Evolutionary conservation across 2,329 filamentous ascomycete species (phyloP), one percentile per base, ranked within the genome.

Genomic region (Arachnopeziza araneosa): DNA sequence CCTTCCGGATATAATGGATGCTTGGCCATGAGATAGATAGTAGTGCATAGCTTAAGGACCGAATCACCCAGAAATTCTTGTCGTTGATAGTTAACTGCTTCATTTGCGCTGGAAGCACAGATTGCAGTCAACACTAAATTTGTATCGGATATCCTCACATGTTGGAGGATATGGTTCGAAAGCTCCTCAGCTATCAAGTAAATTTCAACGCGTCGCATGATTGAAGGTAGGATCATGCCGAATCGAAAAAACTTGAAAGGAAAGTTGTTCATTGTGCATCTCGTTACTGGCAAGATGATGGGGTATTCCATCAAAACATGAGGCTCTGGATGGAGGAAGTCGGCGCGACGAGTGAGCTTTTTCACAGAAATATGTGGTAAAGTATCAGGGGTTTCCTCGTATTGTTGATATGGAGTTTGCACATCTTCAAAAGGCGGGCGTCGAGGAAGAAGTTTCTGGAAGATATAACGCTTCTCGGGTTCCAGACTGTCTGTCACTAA

Each of bases 31-130:
- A 93, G 78, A 58, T 91, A 87, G 1, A 91, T 72, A 0, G 86
- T 84, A 0, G 88, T 80, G 53, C 83, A 84, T 59, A 88, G 83
- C 69, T 98, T 98, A 48, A 98, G 78, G 1, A 96, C 79, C 0
- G 85, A 86, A 68, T 98, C 93, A 0, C 95, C 95, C 0, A 97
- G 76, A 66, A 96, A 96, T 71, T 98, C 95, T 0, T 96, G 77
- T 2, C 89, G 80, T 68, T 98, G 89, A 70, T 97, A 97, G 64
- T 96, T 82, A 0, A 79, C 80, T 1, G 76, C 72, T 54, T 86
- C 84, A 1, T 73, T 70, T 0, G 90, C 85, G 1, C 78, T 79
- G 0, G 86, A 83, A 0, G 90, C 78, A 55, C 83, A 89, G 55
- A 96, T 87, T 1, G 93, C 91, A 10, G 84, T 86, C 1, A 85